A percentile compares a stretch with the other conserved stretches of the same genome.
These are phyloP conservation scores for Jimgerdemannia lactiflua DNA, from an alignment of 192 early-diverging fungal species.

Conservation along the genomic window DNA sequence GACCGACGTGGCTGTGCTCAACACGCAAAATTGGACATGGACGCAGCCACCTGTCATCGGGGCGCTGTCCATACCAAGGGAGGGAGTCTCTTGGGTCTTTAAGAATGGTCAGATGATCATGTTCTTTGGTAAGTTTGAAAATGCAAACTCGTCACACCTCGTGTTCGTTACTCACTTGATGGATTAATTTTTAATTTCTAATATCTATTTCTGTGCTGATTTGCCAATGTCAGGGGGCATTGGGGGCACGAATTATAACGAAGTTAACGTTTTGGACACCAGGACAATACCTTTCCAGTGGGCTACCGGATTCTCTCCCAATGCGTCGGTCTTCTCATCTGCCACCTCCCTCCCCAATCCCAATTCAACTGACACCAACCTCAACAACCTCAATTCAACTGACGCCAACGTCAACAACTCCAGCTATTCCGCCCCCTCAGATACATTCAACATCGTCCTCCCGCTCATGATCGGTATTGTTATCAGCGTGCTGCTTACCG, in stretches of 20 bases:
- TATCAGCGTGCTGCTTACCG: not conserved
- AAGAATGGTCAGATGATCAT: not conserved
- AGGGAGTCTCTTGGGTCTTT: not conserved
- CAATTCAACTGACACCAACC: too few species aligned
- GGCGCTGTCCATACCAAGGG: not conserved
- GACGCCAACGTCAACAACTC: too few species aligned
- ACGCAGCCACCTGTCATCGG: not conserved
- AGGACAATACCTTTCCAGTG: not conserved
- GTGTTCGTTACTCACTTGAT: too few species aligned
- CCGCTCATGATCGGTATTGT: not conserved
- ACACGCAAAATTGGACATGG: not conserved
- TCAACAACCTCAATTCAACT: too few species aligned
- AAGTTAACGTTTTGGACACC: not conserved
- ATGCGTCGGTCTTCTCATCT: too few species aligned
- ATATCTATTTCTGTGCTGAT: not conserved
- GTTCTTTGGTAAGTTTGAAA: not conserved
- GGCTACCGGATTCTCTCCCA: not conserved
- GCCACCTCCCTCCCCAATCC: not conserved
- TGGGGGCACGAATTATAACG: not conserved
- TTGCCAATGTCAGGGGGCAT: not conserved
- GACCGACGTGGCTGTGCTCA: not conserved
- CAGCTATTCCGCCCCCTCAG: too few species aligned
- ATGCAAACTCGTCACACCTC: too few species aligned
- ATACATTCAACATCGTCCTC: too few species aligned
- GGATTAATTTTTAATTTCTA: not conserved